Evolutionary conservation across 2,329 filamentous ascomycete species (phyloP).

Genomic region (Fusarium scirpi): DNA sequence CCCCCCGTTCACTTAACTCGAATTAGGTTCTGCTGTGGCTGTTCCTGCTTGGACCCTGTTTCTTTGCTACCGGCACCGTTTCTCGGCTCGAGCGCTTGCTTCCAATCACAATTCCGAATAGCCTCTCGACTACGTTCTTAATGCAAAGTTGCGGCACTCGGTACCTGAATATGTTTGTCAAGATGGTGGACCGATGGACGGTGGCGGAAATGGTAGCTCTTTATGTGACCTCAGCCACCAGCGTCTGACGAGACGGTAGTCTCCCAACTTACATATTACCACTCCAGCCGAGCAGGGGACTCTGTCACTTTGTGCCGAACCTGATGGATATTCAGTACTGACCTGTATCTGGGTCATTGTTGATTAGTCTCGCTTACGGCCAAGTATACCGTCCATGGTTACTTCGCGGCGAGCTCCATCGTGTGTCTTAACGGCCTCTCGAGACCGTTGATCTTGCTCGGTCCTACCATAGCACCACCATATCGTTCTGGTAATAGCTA

Average conservation of each 20-base stretch:
- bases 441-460: constrained; percentile 2
- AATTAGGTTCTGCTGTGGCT: constrained; percentile 34
- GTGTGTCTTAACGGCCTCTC: constrained; percentile 26
- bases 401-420: constrained; percentile 8
- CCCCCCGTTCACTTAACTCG: not conserved
- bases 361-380: constrained; percentile 1
- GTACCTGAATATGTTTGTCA: constrained; percentile 37
- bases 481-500: constrained; percentile 1
- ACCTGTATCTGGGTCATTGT: constrained; percentile 6
- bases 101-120: constrained; percentile 30
- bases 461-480: constrained; percentile 2
- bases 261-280: constrained; percentile 18
- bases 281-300: constrained; percentile 21
- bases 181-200: constrained; percentile 30
- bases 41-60: constrained; percentile 34
- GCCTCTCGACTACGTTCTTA: constrained; percentile 13
- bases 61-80: constrained; percentile 35
- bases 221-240: constrained; percentile 33
- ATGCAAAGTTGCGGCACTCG: constrained; percentile 35
- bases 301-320: constrained; percentile 11
- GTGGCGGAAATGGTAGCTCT: constrained; percentile 33
- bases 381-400: constrained; percentile 1
- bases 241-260: constrained; percentile 16
- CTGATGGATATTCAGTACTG: constrained; percentile 14
- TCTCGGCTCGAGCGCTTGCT: constrained; percentile 21